A percentile compares a stretch with the other conserved stretches of the same genome.
Evolutionary conservation across 768 basidiomycete species (phyloP).

Genomic region (Boletus coccyginus): DNA sequence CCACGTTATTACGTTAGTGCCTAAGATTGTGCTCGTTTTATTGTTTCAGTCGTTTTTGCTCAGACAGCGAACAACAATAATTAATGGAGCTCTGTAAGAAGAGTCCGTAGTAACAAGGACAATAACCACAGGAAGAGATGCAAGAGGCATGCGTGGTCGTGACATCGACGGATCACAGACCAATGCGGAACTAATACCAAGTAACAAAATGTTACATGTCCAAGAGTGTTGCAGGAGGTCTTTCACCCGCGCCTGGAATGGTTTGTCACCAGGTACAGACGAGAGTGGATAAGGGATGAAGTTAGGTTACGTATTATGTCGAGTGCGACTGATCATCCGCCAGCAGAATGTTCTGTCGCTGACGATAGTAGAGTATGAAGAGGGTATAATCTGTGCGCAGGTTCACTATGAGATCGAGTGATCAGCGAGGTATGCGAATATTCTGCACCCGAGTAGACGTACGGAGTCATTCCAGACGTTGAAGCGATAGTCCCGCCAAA

Average conservation of each 20-base stretch:
- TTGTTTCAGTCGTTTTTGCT: constrained; percentile 8
- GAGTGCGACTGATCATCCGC: constrained; percentile 24
- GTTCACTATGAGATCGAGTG: constrained; percentile 21
- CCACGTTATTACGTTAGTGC: constrained; percentile 8
- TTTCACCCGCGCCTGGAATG: constrained; percentile 14
- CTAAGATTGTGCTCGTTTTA: background rate
- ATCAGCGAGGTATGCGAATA: constrained; percentile 1
- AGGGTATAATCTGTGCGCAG: constrained; percentile 22
- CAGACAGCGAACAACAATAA: constrained; percentile 5
- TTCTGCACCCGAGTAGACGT: background rate
- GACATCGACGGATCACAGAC: constrained; percentile 9
- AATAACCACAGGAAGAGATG: constrained; percentile 14
- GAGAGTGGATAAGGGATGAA: constrained; percentile 21
- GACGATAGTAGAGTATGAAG: constrained; percentile 29
- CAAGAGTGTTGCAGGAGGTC: constrained; percentile 22
- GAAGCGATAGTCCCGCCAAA: constrained; percentile 66
- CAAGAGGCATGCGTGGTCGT: constrained; percentile 8
- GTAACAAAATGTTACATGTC: constrained; percentile 26
- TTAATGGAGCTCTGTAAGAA: background rate
- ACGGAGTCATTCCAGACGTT: constrained; percentile 58
- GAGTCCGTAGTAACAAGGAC: constrained; percentile 12
- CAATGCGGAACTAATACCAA: constrained; percentile 15
- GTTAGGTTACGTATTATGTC: constrained; percentile 33
- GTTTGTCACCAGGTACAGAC: constrained; percentile 5
- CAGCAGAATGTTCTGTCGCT: constrained; percentile 26